Percentiles rank a stretch among this genome's conserved stretches.
These are phyloP conservation scores for Discostella stelligeroides DNA, from an alignment of 108 stramenopile genomes.

Conservation along the genomic window DNA sequence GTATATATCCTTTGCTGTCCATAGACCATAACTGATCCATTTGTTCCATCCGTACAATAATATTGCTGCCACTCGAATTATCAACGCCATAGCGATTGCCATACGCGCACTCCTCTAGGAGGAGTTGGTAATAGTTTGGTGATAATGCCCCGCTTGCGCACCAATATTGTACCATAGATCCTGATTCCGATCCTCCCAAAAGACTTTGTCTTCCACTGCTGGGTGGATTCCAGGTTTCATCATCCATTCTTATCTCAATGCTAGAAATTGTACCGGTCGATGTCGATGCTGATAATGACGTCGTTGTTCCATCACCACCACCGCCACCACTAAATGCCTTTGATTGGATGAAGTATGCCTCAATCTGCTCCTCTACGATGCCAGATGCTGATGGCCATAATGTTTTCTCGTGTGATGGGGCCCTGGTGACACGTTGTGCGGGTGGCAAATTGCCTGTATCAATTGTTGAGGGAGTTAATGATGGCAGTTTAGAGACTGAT, in stretches of 20 bases:
- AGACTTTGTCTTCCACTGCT: not conserved
- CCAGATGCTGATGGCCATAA: not conserved
- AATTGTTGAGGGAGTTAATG: not conserved
- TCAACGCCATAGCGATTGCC: not conserved
- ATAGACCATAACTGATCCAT: slow-evolving; percentile 52
- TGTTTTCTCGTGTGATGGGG: not conserved
- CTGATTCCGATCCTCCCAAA: not conserved
- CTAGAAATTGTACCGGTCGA: no score
- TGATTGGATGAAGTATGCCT: slow-evolving; percentile 24
- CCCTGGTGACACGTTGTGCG: not conserved
- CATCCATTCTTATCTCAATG: no score
- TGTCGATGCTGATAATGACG: not conserved
- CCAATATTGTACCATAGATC: slow-evolving; percentile 20
- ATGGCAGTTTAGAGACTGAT: no score
- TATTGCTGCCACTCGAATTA: not conserved
- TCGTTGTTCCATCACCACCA: not conserved
- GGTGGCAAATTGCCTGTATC: not conserved
- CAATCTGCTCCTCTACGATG: not conserved
- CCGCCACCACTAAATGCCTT: not conserved
- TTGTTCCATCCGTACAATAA: slow-evolving; percentile 35
- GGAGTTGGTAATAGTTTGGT: slow-evolving; percentile 41
- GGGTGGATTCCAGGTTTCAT: slow-evolving; percentile 3
- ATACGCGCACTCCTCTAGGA: slow-evolving; percentile 32
- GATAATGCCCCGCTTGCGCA: slow-evolving; percentile 45
- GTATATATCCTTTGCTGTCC: slow-evolving; percentile 38